A percentile compares a stretch with the other conserved stretches of the same genome.
phyloP scores from a whole-genome alignment of 169 alveolate genomes.

The Besnoitia besnoiti region DNA sequence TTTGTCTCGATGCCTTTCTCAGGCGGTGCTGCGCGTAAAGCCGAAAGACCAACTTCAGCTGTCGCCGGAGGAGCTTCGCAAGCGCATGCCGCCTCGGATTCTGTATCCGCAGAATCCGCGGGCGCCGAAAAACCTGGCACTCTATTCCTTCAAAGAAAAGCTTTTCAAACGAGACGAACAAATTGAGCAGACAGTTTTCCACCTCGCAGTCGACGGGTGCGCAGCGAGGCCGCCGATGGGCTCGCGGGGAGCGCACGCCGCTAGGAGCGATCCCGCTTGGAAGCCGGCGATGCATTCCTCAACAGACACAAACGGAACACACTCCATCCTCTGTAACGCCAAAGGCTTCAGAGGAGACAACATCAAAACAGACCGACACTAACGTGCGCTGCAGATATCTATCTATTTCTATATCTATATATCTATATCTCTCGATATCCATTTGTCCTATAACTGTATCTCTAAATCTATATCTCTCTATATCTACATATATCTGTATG shows the following conservation, averaged over 20 bases:
- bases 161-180: conserved; percentile 83
- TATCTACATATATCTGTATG: background rate
- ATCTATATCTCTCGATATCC: background rate
- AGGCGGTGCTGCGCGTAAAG: conserved; percentile 62
- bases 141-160: conserved; percentile 81
- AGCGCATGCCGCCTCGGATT: conserved; percentile 81
- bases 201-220: conserved; percentile 81
- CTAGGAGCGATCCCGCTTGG: no score
- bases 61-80: conserved; percentile 77
- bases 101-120: conserved; percentile 84
- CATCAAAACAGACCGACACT: no score
- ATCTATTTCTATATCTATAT: background rate
- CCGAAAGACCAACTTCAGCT: conserved; percentile 70
- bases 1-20: background rate
- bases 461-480: background rate
- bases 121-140: conserved; percentile 87
- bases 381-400: background rate
- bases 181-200: conserved; percentile 84
- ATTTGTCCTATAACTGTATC: background rate
- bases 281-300: no score
- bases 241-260: no score
- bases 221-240: no score
- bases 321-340: background rate
- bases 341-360: background rate
- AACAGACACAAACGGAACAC: background rate